Base-by-base conservation (phyloP, 2,329 filamentous ascomycete species). In the Diplodia scrobiculata region DNA sequence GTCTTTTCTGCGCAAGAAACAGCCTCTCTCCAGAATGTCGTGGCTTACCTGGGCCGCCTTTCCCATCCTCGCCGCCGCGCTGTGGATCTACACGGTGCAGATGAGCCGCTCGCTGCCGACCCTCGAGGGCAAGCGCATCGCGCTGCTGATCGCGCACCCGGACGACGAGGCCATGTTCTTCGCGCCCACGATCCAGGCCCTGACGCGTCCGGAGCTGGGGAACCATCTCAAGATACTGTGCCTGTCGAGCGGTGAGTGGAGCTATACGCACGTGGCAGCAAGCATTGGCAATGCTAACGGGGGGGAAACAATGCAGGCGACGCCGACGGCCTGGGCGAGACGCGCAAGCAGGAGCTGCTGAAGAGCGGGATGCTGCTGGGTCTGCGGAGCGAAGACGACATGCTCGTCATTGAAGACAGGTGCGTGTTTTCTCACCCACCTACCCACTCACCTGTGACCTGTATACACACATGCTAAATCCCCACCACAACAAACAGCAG, bases 81-180 rank as follows among this genome's bases (percentile, higher is more conserved):
- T 82, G 65, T 83, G 81, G 80, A 72, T 82, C 67, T 81, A 81
- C 71, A 82, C 81, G 34, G 75, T 78, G 36, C 79, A 79, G 67
- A 74, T 82, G 67, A 78, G 74, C 69, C 69, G 68, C 25, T 76
- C 83, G 36, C 86, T 91, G 71, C 90, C 91, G 3, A 84, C 81
- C 52, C 81, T 97, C 69, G 83, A 83, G 71, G 89, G 91, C 81
- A 96, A 96, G 84, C 88, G 91, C 73, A 92, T 99, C 74, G 90
- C 91, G 76, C 85, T 99, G 64, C 83, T 99, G 65, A 98, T 99
- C 73, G 95, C 95, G 25, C 95, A 99, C 80, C 95, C 95, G 0
- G 95, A 99, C 79, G 95, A 99, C 74, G 95, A 99, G 82, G 95
- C 94, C 77, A 99, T 99, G 95, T 99, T 99, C 84, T 99, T 99